Percentiles rank a stretch among this genome's conserved stretches.
Conservation (phyloP, 1,284 basidiomycete genomes). For the Rhodotorula mucilaginosa region DNA sequence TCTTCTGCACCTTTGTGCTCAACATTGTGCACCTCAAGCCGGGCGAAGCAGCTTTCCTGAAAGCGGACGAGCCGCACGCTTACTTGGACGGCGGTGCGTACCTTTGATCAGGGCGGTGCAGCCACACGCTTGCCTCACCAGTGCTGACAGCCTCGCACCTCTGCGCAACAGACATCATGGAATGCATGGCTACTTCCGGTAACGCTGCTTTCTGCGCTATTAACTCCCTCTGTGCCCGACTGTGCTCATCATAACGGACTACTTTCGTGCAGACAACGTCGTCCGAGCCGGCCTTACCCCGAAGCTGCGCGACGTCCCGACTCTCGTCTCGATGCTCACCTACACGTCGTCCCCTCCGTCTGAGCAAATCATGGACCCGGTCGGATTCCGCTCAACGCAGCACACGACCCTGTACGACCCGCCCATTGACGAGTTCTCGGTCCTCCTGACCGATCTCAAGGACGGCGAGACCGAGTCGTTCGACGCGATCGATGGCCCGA, state of each 20-base stretch:
- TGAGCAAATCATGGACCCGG: slow-evolving; percentile 67
- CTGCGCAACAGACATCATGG: slow-evolving; percentile 73
- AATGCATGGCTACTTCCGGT: slow-evolving; percentile 90
- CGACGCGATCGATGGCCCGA: slow-evolving; percentile 71
- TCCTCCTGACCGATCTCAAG: slow-evolving; percentile 64
- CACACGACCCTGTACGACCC: slow-evolving; percentile 76
- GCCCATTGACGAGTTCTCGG: slow-evolving; percentile 90
- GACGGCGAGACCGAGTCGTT: slow-evolving; percentile 59
- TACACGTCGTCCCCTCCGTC: slow-evolving; percentile 70
- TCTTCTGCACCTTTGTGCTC: slow-evolving; percentile 87
- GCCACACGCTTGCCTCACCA: background rate
- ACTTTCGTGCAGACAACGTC: slow-evolving; percentile 70
- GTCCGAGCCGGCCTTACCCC: slow-evolving; percentile 97
- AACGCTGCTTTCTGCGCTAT: background rate
- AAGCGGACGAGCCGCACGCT: slow-evolving; percentile 94
- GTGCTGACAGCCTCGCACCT: background rate
- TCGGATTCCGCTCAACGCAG: slow-evolving; percentile 53
- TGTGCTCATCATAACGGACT: background rate
- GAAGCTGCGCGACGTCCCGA: slow-evolving; percentile 88
- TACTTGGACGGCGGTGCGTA: slow-evolving; percentile 81
- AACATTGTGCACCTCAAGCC: slow-evolving; percentile 77
- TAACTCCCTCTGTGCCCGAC: background rate
- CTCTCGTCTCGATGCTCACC: slow-evolving; percentile 82
- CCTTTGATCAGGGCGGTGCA: slow-evolving; percentile 1
- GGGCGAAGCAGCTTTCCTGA: slow-evolving; percentile 90